phyloP scores from a whole-genome alignment of 2,329 filamentous ascomycete species.

The Penicillium hordei region DNA sequence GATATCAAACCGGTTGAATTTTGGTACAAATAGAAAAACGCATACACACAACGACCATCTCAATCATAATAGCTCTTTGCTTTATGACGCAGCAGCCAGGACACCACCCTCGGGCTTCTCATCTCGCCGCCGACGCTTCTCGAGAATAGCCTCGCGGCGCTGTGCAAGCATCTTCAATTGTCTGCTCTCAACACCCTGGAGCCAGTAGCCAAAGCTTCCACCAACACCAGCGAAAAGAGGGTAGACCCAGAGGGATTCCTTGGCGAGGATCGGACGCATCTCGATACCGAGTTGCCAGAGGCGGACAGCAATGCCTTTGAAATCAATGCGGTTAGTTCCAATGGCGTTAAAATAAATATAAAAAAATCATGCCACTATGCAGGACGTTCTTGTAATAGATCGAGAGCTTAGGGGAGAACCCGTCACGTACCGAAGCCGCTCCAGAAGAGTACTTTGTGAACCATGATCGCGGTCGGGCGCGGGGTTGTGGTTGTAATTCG shows the following conservation, averaged over 20 bases:
- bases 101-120: constrained; percentile 41
- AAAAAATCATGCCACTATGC: background rate
- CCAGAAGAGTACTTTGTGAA: constrained; percentile 56
- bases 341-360: background rate
- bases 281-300: constrained; percentile 98
- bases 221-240: constrained; percentile 83
- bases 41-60: constrained; percentile 22
- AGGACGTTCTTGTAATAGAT: background rate
- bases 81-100: constrained; percentile 41
- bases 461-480: constrained; percentile 39
- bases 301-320: constrained; percentile 79
- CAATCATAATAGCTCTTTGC: constrained; percentile 14
- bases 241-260: constrained; percentile 83
- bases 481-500: constrained; percentile 19
- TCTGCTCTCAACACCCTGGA: constrained; percentile 82
- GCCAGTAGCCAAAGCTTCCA: constrained; percentile 94
- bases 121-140: constrained; percentile 81
- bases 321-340: constrained; percentile 16
- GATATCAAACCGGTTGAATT: constrained; percentile 34
- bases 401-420: constrained; percentile 6
- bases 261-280: constrained; percentile 92
- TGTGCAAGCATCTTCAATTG: constrained; percentile 75
- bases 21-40: constrained; percentile 32
- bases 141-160: constrained; percentile 75
- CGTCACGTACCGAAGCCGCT: constrained; percentile 76